Percentiles rank a stretch among this genome's conserved stretches.
Conservation (phyloP, 2,329 filamentous ascomycete genomes). For the Aureobasidium namibiae region DNA sequence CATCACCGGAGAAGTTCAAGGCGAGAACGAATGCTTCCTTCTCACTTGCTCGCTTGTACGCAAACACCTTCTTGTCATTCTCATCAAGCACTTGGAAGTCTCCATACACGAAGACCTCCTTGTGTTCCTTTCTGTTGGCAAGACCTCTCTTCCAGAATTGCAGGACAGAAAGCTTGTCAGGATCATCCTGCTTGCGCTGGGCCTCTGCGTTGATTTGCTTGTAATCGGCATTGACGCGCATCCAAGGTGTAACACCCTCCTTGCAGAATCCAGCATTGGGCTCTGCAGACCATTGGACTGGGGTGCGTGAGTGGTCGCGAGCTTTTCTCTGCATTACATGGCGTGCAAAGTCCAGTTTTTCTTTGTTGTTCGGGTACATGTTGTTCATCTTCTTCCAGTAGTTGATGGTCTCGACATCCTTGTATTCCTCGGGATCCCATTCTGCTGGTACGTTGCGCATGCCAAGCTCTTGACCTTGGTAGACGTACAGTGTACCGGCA, state of each 20-base stretch:
- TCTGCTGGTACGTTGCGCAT: conserved; percentile 40
- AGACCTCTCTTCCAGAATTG: conserved; percentile 55
- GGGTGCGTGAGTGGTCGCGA: conserved; percentile 55
- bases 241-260: conserved; percentile 43
- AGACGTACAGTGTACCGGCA: conserved; percentile 43
- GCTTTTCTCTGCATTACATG: conserved; percentile 49
- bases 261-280: conserved; percentile 55
- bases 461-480: conserved; percentile 44
- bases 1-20: conserved; percentile 28
- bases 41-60: conserved; percentile 26
- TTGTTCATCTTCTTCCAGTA: conserved; percentile 44
- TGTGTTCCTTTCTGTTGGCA: conserved; percentile 46
- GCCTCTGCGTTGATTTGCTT: conserved; percentile 48
- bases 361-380: conserved; percentile 27
- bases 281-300: conserved; percentile 56
- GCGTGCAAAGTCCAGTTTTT: conserved; percentile 39
- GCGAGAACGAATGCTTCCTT: conserved; percentile 26
- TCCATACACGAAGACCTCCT: conserved; percentile 54
- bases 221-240: conserved; percentile 50
- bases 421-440: conserved; percentile 40
- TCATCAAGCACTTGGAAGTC: conserved; percentile 46
- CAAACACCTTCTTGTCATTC: conserved; percentile 50
- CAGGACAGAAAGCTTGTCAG: conserved; percentile 40
- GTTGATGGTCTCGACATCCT: conserved; percentile 48
- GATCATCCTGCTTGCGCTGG: conserved; percentile 30